Evolutionary conservation across 2,329 filamentous ascomycete genomes (phyloP).

Genomic region (Aspergillus quadrilineatus): DNA sequence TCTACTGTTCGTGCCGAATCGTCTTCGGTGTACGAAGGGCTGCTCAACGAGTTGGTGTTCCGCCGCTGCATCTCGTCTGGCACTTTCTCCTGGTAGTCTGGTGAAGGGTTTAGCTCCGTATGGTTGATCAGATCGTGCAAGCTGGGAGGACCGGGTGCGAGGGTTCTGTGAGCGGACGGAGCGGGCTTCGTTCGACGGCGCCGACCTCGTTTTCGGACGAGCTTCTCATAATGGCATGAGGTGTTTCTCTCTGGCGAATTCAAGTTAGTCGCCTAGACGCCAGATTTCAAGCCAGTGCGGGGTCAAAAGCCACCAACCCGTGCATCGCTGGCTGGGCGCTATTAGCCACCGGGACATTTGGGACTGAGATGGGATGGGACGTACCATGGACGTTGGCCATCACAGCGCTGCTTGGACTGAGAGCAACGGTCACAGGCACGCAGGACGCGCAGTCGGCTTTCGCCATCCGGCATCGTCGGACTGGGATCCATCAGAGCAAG

Average conservation of each 20-base stretch:
- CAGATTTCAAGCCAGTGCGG: not conserved
- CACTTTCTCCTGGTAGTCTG: not conserved
- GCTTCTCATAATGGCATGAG: slow-evolving; percentile 11
- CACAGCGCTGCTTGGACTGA: slow-evolving; percentile 12
- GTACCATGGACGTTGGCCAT: slow-evolving; percentile 10
- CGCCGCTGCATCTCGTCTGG: not conserved
- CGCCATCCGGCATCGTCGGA: not conserved
- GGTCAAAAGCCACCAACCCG: slow-evolving; percentile 7
- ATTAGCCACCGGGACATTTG: not conserved
- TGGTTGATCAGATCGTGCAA: slow-evolving; percentile 4
- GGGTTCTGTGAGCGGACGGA: not conserved
- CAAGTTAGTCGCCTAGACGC: not conserved
- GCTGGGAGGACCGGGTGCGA: slow-evolving; percentile 6
- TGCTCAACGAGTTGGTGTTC: slow-evolving; percentile 5
- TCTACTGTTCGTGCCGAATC: slow-evolving; percentile 4
- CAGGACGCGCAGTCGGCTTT: slow-evolving; percentile 11
- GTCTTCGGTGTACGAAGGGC: slow-evolving; percentile 9
- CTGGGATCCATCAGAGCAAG: not conserved
- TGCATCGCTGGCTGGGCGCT: slow-evolving; percentile 4
- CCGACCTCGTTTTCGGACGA: slow-evolving; percentile 10
- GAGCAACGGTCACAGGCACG: slow-evolving; percentile 13
- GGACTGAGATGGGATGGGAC: not conserved
- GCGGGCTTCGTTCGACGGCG: slow-evolving; percentile 6
- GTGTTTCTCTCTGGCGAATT: slow-evolving; percentile 3
- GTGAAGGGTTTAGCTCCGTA: not conserved